Conservation (phyloP, 192 early-diverging fungal species). For the Linderina pennispora region DNA sequence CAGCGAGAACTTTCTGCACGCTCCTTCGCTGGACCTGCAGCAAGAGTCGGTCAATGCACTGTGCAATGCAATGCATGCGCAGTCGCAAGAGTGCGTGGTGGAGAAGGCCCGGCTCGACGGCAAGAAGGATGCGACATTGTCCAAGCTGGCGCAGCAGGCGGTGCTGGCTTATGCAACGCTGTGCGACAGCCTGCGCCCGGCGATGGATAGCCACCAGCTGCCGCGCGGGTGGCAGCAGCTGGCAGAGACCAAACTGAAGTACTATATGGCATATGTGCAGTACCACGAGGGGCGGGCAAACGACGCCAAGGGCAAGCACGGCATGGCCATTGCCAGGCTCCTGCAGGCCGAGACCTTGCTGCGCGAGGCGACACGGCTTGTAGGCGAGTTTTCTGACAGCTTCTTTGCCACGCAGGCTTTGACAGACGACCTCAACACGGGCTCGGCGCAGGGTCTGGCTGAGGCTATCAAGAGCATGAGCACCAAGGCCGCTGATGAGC, state of each 20-base stretch:
- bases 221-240: constrained; percentile 79
- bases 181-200: constrained; percentile 65
- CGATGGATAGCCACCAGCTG: constrained; percentile 61
- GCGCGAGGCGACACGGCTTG: constrained; percentile 69
- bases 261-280: constrained; percentile 83
- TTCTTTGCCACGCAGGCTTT: constrained; percentile 61
- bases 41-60: constrained; percentile 84
- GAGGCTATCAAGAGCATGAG: constrained; percentile 66
- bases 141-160: constrained; percentile 83
- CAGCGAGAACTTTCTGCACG: constrained; percentile 97
- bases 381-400: constrained; percentile 58
- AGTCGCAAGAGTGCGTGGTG: constrained; percentile 90
- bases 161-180: constrained; percentile 69
- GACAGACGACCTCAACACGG: constrained; percentile 54
- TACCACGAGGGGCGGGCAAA: constrained; percentile 74
- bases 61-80: constrained; percentile 81
- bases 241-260: constrained; percentile 84
- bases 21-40: constrained; percentile 87
- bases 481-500: constrained; percentile 65
- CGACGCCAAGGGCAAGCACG: constrained; percentile 76
- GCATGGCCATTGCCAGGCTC: constrained; percentile 73
- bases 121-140: constrained; percentile 81
- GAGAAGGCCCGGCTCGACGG: constrained; percentile 82
- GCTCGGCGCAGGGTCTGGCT: constrained; percentile 62
- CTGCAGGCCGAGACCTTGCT: constrained; percentile 71